phyloP scores from a whole-genome alignment of 768 basidiomycete species.

The Gelatoporia subvermispora region DNA sequence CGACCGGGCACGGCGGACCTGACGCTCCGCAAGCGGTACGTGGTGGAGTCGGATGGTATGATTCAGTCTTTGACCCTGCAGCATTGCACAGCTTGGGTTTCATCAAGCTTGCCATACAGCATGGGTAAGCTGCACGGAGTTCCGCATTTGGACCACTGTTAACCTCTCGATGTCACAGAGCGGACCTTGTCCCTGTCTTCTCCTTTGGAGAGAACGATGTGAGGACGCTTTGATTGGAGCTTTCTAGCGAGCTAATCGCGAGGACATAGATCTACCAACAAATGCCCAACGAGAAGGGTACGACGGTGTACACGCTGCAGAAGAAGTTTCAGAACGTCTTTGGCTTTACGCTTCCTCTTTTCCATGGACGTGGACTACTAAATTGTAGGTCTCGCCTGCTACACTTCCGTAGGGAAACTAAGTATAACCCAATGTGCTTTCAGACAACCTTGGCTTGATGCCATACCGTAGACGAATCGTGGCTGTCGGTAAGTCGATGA shows the following conservation, averaged over 20 bases:
- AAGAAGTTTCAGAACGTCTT: constrained; percentile 89
- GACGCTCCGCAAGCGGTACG: constrained; percentile 68
- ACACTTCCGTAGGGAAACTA: background rate
- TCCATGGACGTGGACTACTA: constrained; percentile 90
- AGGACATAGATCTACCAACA: constrained; percentile 85
- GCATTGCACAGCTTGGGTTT: constrained; percentile 66
- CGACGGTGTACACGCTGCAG: constrained; percentile 80
- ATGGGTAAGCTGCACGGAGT: constrained; percentile 50
- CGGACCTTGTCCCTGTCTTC: constrained; percentile 95
- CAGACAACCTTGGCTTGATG: constrained; percentile 93
- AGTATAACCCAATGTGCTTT: background rate
- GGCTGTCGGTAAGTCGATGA: constrained; percentile 95
- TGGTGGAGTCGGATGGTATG: background rate
- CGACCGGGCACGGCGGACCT: constrained; percentile 96
- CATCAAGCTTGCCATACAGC: constrained; percentile 88
- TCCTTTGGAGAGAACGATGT: constrained; percentile 99
- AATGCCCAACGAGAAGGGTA: constrained; percentile 93
- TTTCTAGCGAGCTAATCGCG: background rate
- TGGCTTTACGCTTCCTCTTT: constrained; percentile 95
- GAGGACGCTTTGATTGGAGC: constrained; percentile 22
- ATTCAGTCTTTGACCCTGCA: background rate
- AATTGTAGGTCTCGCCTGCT: constrained; percentile 60
- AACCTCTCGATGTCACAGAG: constrained; percentile 42
- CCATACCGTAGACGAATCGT: constrained; percentile 94
- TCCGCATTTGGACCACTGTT: background rate